A percentile compares a stretch with the other conserved stretches of the same genome.
Conservation (phyloP, 2,329 filamentous ascomycete genomes). For the Chrysosporium queenslandicum region DNA sequence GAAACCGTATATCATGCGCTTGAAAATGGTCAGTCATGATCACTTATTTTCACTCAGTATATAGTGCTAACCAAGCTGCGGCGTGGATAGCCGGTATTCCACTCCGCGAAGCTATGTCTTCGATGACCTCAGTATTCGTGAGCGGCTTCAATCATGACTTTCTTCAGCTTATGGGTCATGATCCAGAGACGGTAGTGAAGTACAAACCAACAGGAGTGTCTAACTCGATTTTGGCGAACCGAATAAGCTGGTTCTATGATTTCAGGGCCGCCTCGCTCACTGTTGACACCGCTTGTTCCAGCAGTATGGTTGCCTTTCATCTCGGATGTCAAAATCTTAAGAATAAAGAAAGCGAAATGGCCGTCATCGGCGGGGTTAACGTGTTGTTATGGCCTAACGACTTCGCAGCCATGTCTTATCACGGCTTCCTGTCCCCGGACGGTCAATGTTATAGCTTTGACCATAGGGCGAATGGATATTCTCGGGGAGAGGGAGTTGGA, state of each 20-base stretch:
- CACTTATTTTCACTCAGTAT: background rate
- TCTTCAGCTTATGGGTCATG: constrained; percentile 10
- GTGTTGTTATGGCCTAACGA: constrained; percentile 9
- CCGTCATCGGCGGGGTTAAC: constrained; percentile 15
- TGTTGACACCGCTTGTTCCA: constrained; percentile 24
- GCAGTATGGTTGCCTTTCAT: constrained; percentile 23
- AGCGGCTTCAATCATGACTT: constrained; percentile 18
- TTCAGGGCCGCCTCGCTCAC: constrained; percentile 21
- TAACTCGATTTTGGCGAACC: constrained; percentile 20
- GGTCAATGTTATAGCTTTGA: constrained; percentile 26
- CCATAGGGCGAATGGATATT: constrained; percentile 34
- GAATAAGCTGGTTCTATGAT: constrained; percentile 25
- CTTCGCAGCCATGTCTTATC: constrained; percentile 10
- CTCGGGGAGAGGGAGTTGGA: constrained; percentile 35
- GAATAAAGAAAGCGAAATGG: constrained; percentile 17
- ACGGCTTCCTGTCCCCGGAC: constrained; percentile 19
- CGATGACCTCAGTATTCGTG: constrained; percentile 17
- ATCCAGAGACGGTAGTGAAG: constrained; percentile 13
- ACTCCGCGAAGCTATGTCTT: constrained; percentile 15
- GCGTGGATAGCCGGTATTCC: constrained; percentile 16
- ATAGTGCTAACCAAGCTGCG: background rate
- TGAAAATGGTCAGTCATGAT: constrained; percentile 15
- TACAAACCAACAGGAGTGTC: constrained; percentile 19
- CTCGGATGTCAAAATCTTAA: constrained; percentile 21
- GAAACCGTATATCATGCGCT: constrained; percentile 19